Evolutionary conservation across 1,284 basidiomycete species (phyloP), one percentile per base, ranked within the genome.

Genomic region (Leccinum pachyderme): DNA sequence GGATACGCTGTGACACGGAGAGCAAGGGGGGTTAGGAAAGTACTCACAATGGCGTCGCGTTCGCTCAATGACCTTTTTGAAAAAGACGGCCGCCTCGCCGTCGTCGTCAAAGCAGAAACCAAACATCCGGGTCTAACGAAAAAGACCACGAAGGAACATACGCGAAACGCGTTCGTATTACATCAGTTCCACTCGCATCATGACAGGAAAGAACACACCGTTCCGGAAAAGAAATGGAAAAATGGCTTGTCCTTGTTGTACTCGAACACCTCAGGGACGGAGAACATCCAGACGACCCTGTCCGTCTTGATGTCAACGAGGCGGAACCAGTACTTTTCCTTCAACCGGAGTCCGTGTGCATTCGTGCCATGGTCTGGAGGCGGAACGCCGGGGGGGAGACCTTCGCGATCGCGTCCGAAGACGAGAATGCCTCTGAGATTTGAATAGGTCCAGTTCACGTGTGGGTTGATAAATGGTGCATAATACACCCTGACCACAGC

Each of bases 201-300:
- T 35, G 25, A 18, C 5, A 45, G 43, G 43, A 37, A 7, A 25
- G 5, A 13, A 67, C 65, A 49, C 66, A 94, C 93, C 74, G 89
- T 85, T 44, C 90, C 91, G 31, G 84, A 82, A 72, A 95, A 95
- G 31, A 86, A 81, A 72, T 97, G 94, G 75, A 97, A 97, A 77
- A 95, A 97, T 2, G 93, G 90, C 59, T 90, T 86, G 72, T 97
- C 94, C 63, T 90, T 81, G 63, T 86, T 84, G 73, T 95, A 98
- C 54, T 86, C 80, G 64, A 95, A 86, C 58, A 82, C 80, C 46
- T 84, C 81, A 5, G 91, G 91, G 45, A 97, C 77, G 63, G 88
- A 87, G 72, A 96, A 93, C 70, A 89, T 83, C 95, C 95, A 98
- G 15, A 93, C 82, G 37, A 92, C 83, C 61, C 89, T 90, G 33